Conservation (phyloP, 2,329 filamentous ascomycete genomes). For the Colletotrichum kahawae region DNA sequence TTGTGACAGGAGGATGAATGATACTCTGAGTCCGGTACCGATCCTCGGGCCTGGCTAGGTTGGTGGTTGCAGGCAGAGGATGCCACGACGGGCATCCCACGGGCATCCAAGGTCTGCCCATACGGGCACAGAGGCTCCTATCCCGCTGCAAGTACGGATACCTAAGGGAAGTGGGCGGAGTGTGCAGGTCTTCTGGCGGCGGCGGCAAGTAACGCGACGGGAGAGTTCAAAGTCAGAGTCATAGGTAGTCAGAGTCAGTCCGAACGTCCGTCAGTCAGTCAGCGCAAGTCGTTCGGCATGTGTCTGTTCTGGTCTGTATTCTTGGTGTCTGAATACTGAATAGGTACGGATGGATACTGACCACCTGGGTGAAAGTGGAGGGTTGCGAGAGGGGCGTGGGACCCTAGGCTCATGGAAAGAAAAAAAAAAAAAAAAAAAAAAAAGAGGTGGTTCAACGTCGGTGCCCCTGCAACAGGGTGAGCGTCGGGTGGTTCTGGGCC, state of each 20-base stretch:
- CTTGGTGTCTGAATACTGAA: background rate
- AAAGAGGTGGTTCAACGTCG: background rate
- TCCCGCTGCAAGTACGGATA: background rate
- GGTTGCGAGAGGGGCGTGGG: background rate
- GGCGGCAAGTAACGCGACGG: background rate
- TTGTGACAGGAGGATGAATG: background rate
- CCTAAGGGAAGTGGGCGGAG: background rate
- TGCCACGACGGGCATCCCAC: background rate
- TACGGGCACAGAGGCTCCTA: background rate
- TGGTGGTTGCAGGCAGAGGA: background rate
- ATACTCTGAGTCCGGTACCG: background rate
- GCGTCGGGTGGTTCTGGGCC: slow-evolving; percentile 13
- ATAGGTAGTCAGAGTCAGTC: background rate
- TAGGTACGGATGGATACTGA: background rate
- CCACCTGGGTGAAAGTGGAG: background rate
- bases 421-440: background rate
- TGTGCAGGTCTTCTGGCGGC: background rate
- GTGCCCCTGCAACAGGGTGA: slow-evolving; percentile 1
- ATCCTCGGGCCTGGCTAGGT: background rate
- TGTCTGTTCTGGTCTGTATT: background rate
- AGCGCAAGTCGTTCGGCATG: background rate
- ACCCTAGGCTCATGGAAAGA: background rate
- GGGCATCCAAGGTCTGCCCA: background rate
- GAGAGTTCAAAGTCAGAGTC: background rate
- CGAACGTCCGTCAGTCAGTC: background rate